Conservation (phyloP, 1,284 basidiomycete genomes). For the Farysia itapuensis region DNA sequence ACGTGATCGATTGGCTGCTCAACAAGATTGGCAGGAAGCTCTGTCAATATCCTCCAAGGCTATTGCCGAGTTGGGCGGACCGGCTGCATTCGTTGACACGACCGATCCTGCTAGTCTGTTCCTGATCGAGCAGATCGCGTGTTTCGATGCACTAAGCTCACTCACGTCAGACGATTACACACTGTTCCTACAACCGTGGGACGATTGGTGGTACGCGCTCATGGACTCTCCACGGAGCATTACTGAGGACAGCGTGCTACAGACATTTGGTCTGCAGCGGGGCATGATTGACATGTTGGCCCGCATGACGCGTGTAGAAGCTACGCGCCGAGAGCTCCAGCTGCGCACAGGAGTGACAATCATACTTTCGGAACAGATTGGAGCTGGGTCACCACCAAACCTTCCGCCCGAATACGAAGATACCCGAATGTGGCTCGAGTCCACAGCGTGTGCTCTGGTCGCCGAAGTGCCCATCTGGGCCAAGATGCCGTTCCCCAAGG, state of each 20-base stretch:
- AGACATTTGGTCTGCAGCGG: slow-evolving; percentile 29
- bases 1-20: slow-evolving; percentile 25
- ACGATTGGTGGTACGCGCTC: slow-evolving; percentile 33
- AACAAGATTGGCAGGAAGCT: slow-evolving; percentile 34
- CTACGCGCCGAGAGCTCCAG: slow-evolving; percentile 24
- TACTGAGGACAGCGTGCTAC: slow-evolving; percentile 29
- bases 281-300: slow-evolving; percentile 37
- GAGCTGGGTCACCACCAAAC: slow-evolving; percentile 13
- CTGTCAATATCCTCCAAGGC: slow-evolving; percentile 23
- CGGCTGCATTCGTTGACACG: slow-evolving; percentile 23
- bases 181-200: slow-evolving; percentile 35
- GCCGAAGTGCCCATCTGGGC: slow-evolving; percentile 32
- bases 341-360: slow-evolving; percentile 20
- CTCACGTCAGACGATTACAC: slow-evolving; percentile 30
- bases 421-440: slow-evolving; percentile 27
- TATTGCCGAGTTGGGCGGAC: slow-evolving; percentile 31
- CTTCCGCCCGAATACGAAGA: slow-evolving; percentile 34
- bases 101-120: slow-evolving; percentile 28
- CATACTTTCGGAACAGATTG: slow-evolving; percentile 19
- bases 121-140: slow-evolving; percentile 34
- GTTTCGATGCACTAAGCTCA: slow-evolving; percentile 31
- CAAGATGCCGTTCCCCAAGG: slow-evolving; percentile 24
- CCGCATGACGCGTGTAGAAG: slow-evolving; percentile 30
- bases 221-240: slow-evolving; percentile 32
- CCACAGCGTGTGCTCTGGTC: slow-evolving; percentile 20